phyloP scores from a whole-genome alignment of 805 yeast genomes.

The Jamesozyma rosinii region DNA sequence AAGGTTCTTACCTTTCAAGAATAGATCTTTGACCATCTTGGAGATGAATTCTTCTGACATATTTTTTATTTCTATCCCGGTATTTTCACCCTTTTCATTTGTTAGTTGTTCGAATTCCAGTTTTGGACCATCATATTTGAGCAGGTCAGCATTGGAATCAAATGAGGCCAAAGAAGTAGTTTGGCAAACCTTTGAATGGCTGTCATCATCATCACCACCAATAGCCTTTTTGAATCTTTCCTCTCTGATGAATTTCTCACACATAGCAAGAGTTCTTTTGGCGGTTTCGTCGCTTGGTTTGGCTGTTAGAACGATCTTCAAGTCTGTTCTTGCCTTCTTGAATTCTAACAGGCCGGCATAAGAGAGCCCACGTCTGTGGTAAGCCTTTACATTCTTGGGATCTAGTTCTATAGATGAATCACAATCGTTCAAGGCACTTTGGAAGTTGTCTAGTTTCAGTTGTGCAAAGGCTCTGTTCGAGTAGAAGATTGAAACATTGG shows the following conservation, averaged over 20 bases:
- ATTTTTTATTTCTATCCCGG: constrained; percentile 32
- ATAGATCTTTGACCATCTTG: constrained; percentile 52
- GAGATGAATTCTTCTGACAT: constrained; percentile 48
- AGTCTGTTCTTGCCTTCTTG: constrained; percentile 62
- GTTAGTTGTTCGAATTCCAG: constrained; percentile 23
- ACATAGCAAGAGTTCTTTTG: constrained; percentile 47
- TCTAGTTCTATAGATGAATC: constrained; percentile 60
- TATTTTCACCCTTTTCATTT: constrained; percentile 20
- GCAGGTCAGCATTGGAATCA: constrained; percentile 27
- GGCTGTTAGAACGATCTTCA: constrained; percentile 48
- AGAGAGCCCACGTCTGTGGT: constrained; percentile 82
- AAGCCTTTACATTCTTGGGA: constrained; percentile 61
- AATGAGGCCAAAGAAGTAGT: constrained; percentile 21
- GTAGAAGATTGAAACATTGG: constrained; percentile 51
- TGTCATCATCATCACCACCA: constrained; percentile 50
- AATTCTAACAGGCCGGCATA: constrained; percentile 66
- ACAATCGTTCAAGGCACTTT: constrained; percentile 75
- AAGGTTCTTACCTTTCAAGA: constrained; percentile 60
- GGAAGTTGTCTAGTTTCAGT: constrained; percentile 77
- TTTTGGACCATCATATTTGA: constrained; percentile 23
- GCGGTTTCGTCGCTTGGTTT: constrained; percentile 68
- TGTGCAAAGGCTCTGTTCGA: constrained; percentile 89
- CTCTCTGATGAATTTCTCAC: constrained; percentile 56
- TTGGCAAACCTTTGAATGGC: constrained; percentile 22
- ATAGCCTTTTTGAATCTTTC: constrained; percentile 83